Evolutionary conservation across 2,329 filamentous ascomycete species (phyloP).

Genomic region (Claviceps citrina): DNA sequence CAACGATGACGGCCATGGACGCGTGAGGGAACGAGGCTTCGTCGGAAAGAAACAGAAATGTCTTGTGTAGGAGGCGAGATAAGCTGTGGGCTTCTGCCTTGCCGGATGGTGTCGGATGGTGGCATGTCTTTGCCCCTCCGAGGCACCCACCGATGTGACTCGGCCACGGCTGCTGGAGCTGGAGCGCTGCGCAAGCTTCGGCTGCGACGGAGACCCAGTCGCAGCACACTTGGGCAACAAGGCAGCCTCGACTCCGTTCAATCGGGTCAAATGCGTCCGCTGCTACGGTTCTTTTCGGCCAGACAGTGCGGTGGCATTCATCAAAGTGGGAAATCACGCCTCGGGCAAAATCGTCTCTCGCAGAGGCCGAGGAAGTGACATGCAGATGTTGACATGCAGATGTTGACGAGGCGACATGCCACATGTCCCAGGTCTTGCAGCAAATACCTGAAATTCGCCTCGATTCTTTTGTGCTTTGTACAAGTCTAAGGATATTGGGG

Average conservation of each 20-base stretch:
- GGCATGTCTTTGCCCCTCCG: neutral
- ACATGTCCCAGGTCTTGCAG: too few species aligned
- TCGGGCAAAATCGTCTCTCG: neutral
- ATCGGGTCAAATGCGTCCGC: neutral
- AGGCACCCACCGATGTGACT: slow-evolving; percentile 4
- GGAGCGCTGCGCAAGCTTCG: neutral
- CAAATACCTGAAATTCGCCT: slow-evolving; percentile 8
- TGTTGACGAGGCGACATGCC: too few species aligned
- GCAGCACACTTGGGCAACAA: neutral
- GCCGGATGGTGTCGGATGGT: neutral
- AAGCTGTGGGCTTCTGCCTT: neutral
- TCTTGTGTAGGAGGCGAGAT: neutral
- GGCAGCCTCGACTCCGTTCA: slow-evolving; percentile 2
- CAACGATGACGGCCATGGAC: slow-evolving; percentile 1
- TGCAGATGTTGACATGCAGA: neutral
- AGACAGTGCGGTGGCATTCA: neutral
- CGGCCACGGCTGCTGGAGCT: slow-evolving; percentile 5
- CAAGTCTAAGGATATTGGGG: slow-evolving; percentile 15
- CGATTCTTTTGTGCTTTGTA: slow-evolving; percentile 19
- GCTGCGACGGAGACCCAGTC: slow-evolving; percentile 6
- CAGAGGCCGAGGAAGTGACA: neutral
- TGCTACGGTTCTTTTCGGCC: neutral
- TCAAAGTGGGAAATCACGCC: neutral
- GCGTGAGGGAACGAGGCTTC: neutral
- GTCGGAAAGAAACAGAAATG: neutral